Percentiles rank a stretch among this genome's conserved stretches.
These are phyloP conservation scores for Cladosporium oxysporum DNA, from an alignment of 2,329 filamentous ascomycete genomes.

Conservation along the genomic window DNA sequence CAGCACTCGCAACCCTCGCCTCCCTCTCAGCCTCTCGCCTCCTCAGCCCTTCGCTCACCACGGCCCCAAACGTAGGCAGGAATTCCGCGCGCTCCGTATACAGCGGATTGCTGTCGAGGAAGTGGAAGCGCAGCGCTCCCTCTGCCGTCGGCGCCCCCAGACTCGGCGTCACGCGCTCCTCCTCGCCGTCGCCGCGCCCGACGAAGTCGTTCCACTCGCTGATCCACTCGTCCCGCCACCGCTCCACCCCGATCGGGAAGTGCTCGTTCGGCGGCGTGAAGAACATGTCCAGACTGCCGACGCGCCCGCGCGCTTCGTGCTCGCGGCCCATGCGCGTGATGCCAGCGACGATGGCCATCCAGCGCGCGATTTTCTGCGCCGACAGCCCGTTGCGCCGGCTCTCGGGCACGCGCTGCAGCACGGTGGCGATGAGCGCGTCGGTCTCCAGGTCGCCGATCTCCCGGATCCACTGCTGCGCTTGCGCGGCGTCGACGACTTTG, in stretches of 20 bases:
- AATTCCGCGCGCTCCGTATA: background rate
- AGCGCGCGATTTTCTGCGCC: background rate
- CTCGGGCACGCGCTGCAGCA: background rate
- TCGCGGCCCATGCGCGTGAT: background rate
- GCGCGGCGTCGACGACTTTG: background rate
- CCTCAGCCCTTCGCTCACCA: background rate
- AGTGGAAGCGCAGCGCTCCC: background rate
- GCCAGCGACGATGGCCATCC: background rate
- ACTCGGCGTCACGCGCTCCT: background rate
- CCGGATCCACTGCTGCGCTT: background rate
- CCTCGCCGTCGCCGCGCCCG: background rate
- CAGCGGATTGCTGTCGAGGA: background rate
- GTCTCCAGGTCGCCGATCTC: background rate
- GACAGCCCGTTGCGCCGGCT: background rate
- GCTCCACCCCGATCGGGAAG: background rate
- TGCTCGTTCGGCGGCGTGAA: background rate
- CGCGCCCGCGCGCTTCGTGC: background rate
- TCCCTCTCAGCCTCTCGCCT: background rate
- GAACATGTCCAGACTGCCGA: background rate
- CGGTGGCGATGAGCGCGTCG: background rate
- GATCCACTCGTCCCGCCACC: background rate
- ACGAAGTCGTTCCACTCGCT: background rate
- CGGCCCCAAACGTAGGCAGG: background rate
- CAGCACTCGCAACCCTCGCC: background rate
- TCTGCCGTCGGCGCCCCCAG: background rate